Evolutionary conservation across 345 rosid genomes (phyloP), one percentile per base, ranked within the genome.

Genomic region (Laguncularia racemosa): DNA sequence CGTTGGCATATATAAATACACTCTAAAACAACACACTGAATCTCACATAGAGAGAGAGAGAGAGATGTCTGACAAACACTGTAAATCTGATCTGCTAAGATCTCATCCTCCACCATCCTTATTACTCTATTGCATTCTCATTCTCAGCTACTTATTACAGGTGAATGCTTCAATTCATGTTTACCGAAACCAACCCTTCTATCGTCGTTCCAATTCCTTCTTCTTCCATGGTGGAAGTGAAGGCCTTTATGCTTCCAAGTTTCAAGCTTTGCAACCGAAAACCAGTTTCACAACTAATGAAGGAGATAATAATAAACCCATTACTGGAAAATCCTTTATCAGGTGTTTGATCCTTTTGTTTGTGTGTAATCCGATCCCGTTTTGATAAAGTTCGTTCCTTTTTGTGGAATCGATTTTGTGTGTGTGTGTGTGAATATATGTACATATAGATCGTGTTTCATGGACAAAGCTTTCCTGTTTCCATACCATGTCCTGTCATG

Each of bases 141-240:
- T 46, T 53, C 53, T 54, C 40, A 56, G 62, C 67, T 59, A 62
- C 63, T 60, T 20, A 16, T 40, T 64, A 9, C 40, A 51, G 59
- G 81, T 58, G 45, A 21, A 26, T 63, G 84, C 69, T 57, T 76
- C 84, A 48, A 69, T 79, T 63, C 79, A 73, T 63, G 79, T 68
- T 48, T 79, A 79, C 63, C 58, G 59, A 3, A 71, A 59, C 53
- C 73, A 67, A 52, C 18, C 54, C 44, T 80, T 80, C 64, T 56
- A 60, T 53, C 81, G 33, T 50, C 79, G 79, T 46, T 73, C 81
- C 57, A 76, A 80, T 62, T 73, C 84, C 56, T 80, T 45, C 72
- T 80, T 73, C 77, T 71, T 73, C 71, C 84, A 76, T 49, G 84
- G 84, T 47, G 84, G 81, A 19, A 73, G 81, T 38, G 84, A 80